Percentiles rank a stretch among this genome's conserved stretches.
These are phyloP conservation scores for Clavispora fructus DNA, from an alignment of 805 yeast species.

Conservation along the genomic window DNA sequence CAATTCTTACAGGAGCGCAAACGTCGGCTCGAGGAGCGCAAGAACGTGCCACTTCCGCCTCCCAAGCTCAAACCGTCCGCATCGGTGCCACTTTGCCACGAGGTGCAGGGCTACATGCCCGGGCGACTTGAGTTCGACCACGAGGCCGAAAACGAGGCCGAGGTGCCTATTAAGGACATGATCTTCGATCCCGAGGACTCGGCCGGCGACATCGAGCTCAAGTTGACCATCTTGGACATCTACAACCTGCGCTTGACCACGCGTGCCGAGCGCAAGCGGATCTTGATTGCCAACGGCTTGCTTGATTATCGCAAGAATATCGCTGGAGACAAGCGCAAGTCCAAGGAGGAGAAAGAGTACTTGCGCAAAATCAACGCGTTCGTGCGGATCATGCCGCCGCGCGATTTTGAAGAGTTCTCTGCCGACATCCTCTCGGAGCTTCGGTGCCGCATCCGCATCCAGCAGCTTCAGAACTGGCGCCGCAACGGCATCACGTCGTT, in stretches of 20 bases:
- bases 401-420: constrained; percentile 73
- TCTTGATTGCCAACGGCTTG: constrained; percentile 67
- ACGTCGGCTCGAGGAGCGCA: constrained; percentile 63
- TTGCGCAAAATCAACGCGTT: constrained; percentile 71
- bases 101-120: constrained; percentile 97
- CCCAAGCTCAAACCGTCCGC: constrained; percentile 87
- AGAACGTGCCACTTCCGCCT: constrained; percentile 67
- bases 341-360: constrained; percentile 86
- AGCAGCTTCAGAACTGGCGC: constrained; percentile 91
- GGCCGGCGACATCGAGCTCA: constrained; percentile 82
- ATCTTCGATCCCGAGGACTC: constrained; percentile 90
- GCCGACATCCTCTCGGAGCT: constrained; percentile 74
- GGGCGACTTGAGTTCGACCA: constrained; percentile 95
- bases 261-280: constrained; percentile 88
- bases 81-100: constrained; percentile 94
- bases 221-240: constrained; percentile 79
- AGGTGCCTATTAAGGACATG: constrained; percentile 90
- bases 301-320: constrained; percentile 82
- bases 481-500: constrained; percentile 79
- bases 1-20: constrained; percentile 67
- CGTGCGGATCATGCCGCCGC: constrained; percentile 72
- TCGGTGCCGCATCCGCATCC: constrained; percentile 72
- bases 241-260: constrained; percentile 85
- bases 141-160: constrained; percentile 97
- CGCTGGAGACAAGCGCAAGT: constrained; percentile 75